These are phyloP conservation scores for Pythium periplocum DNA, from an alignment of 352 stramenopile genomes.

Conservation along the genomic window DNA sequence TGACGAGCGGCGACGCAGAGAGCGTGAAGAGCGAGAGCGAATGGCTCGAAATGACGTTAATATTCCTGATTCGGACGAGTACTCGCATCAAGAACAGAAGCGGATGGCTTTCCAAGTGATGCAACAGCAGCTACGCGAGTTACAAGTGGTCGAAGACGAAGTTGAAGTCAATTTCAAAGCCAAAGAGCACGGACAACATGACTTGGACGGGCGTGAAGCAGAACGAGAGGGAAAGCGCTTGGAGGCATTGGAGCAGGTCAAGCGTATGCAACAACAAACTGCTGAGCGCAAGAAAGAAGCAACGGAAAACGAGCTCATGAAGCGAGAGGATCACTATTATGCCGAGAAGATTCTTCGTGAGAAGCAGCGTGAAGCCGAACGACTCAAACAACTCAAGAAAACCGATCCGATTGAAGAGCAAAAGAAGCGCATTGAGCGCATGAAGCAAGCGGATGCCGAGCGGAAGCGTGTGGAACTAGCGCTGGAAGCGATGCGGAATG, in stretches of 20 bases:
- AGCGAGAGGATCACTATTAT: constrained; percentile 51
- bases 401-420: constrained; percentile 39
- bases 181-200: too few relatives aligned
- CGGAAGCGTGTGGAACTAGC: constrained; percentile 26
- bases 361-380: constrained; percentile 18
- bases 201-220: background rate
- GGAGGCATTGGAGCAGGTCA: constrained; percentile 19
- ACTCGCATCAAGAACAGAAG: constrained; percentile 9
- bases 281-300: constrained; percentile 20
- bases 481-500: constrained; percentile 27
- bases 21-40: constrained; percentile 26
- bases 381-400: constrained; percentile 7
- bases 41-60: constrained; percentile 48
- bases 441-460: constrained; percentile 37
- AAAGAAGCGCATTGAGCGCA: constrained; percentile 35
- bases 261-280: constrained; percentile 17
- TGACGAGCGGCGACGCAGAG: constrained; percentile 30
- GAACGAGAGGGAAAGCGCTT: constrained; percentile 15
- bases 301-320: constrained; percentile 36
- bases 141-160: constrained; percentile 23
- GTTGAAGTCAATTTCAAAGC: background rate
- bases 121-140: constrained; percentile 26
- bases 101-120: constrained; percentile 17
- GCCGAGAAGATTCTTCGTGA: constrained; percentile 39
- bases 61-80: constrained; percentile 19